phyloP scores from a whole-genome alignment of 768 basidiomycete genomes.

The Termitomyces sp. region DNA sequence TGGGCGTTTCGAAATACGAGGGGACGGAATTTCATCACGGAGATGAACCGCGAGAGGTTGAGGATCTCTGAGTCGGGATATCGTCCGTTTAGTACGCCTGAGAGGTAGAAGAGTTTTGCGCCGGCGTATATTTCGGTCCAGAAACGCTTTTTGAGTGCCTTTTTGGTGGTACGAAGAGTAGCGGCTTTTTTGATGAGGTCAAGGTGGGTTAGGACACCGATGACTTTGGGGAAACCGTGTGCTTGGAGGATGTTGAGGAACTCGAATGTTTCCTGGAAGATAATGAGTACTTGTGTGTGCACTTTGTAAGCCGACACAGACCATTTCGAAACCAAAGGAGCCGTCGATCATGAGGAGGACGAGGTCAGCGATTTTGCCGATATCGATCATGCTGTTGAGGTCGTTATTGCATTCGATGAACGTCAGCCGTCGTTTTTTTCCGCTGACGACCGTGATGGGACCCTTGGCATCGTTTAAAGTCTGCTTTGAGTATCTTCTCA shows the following conservation, averaged over 20 bases:
- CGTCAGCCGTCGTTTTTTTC: slow-evolving; percentile 90
- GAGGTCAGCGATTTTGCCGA: slow-evolving; percentile 94
- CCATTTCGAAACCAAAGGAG: slow-evolving; percentile 99
- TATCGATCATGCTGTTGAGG: slow-evolving; percentile 97
- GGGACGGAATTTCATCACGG: slow-evolving; percentile 98
- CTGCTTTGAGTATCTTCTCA: slow-evolving; percentile 92
- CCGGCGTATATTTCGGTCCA: slow-evolving; percentile 99
- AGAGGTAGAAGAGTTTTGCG: slow-evolving; percentile 96
- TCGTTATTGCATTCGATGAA: slow-evolving; percentile 98
- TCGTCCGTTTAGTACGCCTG: slow-evolving; percentile 94
- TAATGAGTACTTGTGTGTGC: background rate
- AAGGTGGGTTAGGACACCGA: slow-evolving; percentile 93
- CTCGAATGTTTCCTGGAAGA: slow-evolving; percentile 90
- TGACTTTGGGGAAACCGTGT: slow-evolving; percentile 98
- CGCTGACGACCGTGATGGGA: slow-evolving; percentile 91
- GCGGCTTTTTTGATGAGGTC: slow-evolving; percentile 94
- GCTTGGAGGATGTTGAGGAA: slow-evolving; percentile 96
- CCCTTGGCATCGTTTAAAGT: slow-evolving; percentile 86
- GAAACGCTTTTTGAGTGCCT: slow-evolving; percentile 94
- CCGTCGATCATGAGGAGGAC: slow-evolving; percentile 97
- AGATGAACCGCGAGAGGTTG: slow-evolving; percentile 94
- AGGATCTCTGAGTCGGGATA: slow-evolving; percentile 97
- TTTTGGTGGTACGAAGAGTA: slow-evolving; percentile 86
- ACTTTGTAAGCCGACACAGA: slow-evolving; percentile 30
- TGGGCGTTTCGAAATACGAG: slow-evolving; percentile 94